Conservation (phyloP, 2,329 filamentous ascomycete species). For the Fusarium ambrosium region DNA sequence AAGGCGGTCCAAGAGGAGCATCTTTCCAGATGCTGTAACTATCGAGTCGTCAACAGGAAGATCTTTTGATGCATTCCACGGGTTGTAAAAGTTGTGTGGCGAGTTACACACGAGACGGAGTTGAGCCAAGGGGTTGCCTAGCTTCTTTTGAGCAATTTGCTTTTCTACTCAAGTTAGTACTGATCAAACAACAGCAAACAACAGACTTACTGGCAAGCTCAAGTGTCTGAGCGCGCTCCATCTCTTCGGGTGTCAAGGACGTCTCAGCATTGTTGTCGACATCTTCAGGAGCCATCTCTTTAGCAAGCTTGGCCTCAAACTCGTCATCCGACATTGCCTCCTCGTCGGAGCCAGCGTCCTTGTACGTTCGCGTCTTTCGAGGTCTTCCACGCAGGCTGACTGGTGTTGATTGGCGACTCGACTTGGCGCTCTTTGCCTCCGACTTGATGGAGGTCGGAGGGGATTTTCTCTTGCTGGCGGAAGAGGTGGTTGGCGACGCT, state of each 20-base stretch:
- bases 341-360: slow-evolving; percentile 70
- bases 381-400: slow-evolving; percentile 65
- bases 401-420: slow-evolving; percentile 82
- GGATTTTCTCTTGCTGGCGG: slow-evolving; percentile 51
- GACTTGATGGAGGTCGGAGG: slow-evolving; percentile 51
- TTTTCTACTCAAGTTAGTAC: slow-evolving; percentile 67
- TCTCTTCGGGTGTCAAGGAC: slow-evolving; percentile 67
- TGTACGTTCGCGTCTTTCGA: slow-evolving; percentile 63
- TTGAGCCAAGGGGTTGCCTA: slow-evolving; percentile 94
- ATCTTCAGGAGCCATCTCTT: slow-evolving; percentile 65
- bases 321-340: slow-evolving; percentile 81
- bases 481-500: slow-evolving; percentile 33
- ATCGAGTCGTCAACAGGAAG: slow-evolving; percentile 81
- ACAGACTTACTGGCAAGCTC: slow-evolving; percentile 78
- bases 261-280: slow-evolving; percentile 49
- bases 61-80: slow-evolving; percentile 76
- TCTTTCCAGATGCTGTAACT: slow-evolving; percentile 91
- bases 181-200: neutral
- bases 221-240: slow-evolving; percentile 75
- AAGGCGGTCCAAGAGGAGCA: slow-evolving; percentile 91
- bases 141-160: slow-evolving; percentile 90
- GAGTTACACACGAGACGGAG: slow-evolving; percentile 92
- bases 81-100: slow-evolving; percentile 97
- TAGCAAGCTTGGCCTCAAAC: slow-evolving; percentile 83
- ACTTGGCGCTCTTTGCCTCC: slow-evolving; percentile 77